Conservation (phyloP, 192 early-diverging fungal species). For the Cladochytrium replicatum region DNA sequence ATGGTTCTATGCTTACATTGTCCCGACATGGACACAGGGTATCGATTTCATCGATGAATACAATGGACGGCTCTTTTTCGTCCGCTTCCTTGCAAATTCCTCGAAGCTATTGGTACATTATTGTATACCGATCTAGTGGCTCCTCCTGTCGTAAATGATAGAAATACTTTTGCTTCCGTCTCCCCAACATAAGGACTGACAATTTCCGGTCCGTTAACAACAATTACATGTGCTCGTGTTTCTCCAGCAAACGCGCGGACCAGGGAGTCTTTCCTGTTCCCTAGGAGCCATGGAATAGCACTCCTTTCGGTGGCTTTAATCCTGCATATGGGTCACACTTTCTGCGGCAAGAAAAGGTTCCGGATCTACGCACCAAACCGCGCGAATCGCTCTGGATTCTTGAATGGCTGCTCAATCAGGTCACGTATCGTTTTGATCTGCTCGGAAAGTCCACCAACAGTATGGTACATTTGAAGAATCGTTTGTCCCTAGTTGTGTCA, state of each 20-base stretch:
- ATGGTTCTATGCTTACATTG: slow-evolving; percentile 36
- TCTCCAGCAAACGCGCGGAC: slow-evolving; percentile 77
- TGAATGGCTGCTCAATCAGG: slow-evolving; percentile 72
- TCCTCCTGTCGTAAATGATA: too few species aligned
- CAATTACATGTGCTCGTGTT: slow-evolving; percentile 57
- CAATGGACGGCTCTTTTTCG: slow-evolving; percentile 64
- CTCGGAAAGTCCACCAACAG: slow-evolving; percentile 71
- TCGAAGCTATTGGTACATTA: too few species aligned
- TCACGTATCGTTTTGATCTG: slow-evolving; percentile 68
- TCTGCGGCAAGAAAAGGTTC: background rate
- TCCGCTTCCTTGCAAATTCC: slow-evolving; percentile 63
- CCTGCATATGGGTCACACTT: slow-evolving; percentile 30
- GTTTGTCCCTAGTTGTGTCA: too few species aligned
- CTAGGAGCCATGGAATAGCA: slow-evolving; percentile 81
- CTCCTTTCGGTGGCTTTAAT: slow-evolving; percentile 79
- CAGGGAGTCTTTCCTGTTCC: slow-evolving; percentile 96
- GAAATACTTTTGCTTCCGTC: slow-evolving; percentile 80
- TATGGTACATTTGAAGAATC: too few species aligned
- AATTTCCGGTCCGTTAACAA: slow-evolving; percentile 88
- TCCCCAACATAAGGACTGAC: slow-evolving; percentile 87
- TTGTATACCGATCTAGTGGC: too few species aligned
- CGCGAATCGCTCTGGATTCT: slow-evolving; percentile 59
- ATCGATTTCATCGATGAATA: slow-evolving; percentile 94
- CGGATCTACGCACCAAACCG: slow-evolving; percentile 45
- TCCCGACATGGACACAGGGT: slow-evolving; percentile 82